Base-by-base conservation (phyloP, 2,329 filamentous ascomycete species). In the Alternaria atra region DNA sequence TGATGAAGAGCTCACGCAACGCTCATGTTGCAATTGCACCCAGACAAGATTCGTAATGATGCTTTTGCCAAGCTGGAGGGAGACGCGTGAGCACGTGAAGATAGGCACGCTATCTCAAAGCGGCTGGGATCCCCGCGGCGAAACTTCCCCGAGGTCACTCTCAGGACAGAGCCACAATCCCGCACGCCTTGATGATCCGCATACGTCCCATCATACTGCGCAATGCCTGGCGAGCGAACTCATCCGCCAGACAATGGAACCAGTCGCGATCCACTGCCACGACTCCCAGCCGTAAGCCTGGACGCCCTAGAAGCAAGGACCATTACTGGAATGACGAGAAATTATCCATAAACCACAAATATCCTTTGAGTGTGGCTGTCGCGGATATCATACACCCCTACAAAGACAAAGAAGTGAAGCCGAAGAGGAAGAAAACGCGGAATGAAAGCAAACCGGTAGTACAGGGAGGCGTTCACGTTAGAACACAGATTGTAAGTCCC, bases 401-500 rank as follows among this genome's bases (percentile, higher is more conserved):
- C 4, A 46, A 44, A 2, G 52, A 35, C 4, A 46, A 44, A 2
- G 57, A 66, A 20, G 17, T 44, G 7, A 57, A 35, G 20, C 42
- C 40, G 46, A 60, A 25, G 46, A 56, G 32, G 40, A 52, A 29
- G 40, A 60, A 47, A 25, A 51, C 30, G 12, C 25, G 37, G 32
- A 58, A 46, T 23, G 35, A n/a, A 40, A 17, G 42, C 23, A 7
- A 40, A 15, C 43, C 42, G 50, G 29, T 27, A 15, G 7, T 12
- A 20, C 13, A 44, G 17, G 59, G 52, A 23, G 55, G 43, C 30
- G 25, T 54, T 27, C 62, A 68, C 52, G 35, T 69, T n/a, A 64
- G 74, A 61, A 58, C 71, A 34, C 75, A 79, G 65, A 72, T 83
- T 65, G 80, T 83, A 70, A 83, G 78, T 74, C 74, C 79, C 44